A percentile compares a stretch with the other conserved stretches of the same genome.
phyloP scores from a whole-genome alignment of 2,329 filamentous ascomycete species.

The Arthrobotrys sinensis region DNA sequence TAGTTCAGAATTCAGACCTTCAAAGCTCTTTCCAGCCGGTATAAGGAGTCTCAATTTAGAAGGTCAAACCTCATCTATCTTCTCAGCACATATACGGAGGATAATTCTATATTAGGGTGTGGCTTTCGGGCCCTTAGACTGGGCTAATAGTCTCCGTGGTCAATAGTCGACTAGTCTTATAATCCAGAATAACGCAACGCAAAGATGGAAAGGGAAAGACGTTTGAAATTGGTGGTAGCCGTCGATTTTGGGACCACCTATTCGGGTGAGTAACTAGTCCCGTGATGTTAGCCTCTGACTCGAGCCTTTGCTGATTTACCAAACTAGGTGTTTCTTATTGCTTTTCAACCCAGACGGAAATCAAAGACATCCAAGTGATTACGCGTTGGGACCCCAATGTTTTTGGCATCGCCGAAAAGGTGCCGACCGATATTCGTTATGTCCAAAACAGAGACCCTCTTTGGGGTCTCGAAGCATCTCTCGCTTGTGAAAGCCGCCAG shows the following conservation, averaged over 20 bases:
- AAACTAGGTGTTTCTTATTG: constrained; percentile 49
- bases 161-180: too few species aligned
- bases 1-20: too few species aligned
- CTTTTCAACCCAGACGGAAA: constrained; percentile 28
- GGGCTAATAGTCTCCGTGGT: too few species aligned
- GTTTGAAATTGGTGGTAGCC: constrained; percentile 39
- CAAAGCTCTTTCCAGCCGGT: too few species aligned
- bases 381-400: constrained; percentile 49
- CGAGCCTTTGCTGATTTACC: too few species aligned
- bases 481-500: constrained; percentile 28
- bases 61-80: too few species aligned
- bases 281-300: too few species aligned
- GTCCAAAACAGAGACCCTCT: constrained; percentile 18
- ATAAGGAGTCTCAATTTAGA: too few species aligned
- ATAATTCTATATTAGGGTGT: too few species aligned
- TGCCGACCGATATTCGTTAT: constrained; percentile 61
- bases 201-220: constrained; percentile 20
- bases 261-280: neutral
- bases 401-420: constrained; percentile 55
- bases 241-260: constrained; percentile 61
- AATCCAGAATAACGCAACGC: too few species aligned
- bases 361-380: constrained; percentile 54
- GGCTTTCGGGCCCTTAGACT: too few species aligned
- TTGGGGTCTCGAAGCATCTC: constrained; percentile 32
- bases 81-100: too few species aligned